Evolutionary conservation across 139 green algal species (phyloP).

Genomic region (Gonium pectorale): DNA sequence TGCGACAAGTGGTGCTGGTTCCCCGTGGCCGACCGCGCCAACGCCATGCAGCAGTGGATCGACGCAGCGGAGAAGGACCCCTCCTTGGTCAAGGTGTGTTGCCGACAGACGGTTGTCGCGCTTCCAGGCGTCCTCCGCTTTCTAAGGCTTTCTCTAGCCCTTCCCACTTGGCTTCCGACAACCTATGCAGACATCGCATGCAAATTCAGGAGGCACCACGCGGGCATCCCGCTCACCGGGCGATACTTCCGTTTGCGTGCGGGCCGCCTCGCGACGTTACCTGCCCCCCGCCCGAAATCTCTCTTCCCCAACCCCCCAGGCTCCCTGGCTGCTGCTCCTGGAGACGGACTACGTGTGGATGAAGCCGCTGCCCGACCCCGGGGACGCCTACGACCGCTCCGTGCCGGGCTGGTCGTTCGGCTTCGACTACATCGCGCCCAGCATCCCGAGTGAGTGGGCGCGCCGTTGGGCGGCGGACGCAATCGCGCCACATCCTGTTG

Average conservation of each 20-base stretch:
- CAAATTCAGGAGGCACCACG: too few species aligned
- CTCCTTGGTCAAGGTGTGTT: conserved; percentile 66
- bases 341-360: conserved; percentile 91
- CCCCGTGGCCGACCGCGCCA: conserved; percentile 86
- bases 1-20: conserved; percentile 93
- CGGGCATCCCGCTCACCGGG: too few species aligned
- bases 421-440: conserved; percentile 84
- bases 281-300: too few species aligned
- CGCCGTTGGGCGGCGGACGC: too few species aligned
- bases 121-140: too few species aligned
- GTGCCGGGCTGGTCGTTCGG: conserved; percentile 63
- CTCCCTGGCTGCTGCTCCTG: conserved; percentile 86
- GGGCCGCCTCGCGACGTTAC: too few species aligned
- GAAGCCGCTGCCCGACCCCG: conserved; percentile 68
- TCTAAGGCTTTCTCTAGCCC: too few species aligned
- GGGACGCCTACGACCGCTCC: conserved; percentile 56
- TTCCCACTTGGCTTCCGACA: too few species aligned
- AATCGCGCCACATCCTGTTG: background rate
- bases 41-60: conserved; percentile 86
- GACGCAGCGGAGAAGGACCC: conserved; percentile 69
- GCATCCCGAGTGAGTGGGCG: conserved; percentile 34
- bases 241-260: too few species aligned
- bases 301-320: too few species aligned
- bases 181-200: too few species aligned
- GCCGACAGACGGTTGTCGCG: too few species aligned